phyloP scores from a whole-genome alignment of 179 eudicot genomes.

The Drosera spatulata region DNA sequence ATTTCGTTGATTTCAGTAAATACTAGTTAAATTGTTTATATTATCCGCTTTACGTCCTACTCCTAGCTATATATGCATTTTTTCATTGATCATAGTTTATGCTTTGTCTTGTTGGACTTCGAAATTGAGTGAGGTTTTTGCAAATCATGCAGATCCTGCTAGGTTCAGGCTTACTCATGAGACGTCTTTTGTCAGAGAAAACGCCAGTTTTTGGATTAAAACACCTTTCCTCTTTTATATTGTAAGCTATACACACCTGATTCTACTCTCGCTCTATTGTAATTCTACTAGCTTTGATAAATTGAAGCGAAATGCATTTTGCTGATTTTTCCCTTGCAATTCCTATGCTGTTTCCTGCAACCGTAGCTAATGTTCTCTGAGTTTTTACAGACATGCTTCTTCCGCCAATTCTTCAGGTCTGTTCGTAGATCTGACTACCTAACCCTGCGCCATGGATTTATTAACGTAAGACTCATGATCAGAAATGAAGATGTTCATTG shows the following conservation, averaged over 20 bases:
- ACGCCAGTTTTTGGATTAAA: constrained; percentile 44
- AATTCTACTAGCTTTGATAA: not conserved
- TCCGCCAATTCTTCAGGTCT: constrained; percentile 69
- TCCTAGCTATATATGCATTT: no score
- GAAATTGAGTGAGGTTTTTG: not conserved
- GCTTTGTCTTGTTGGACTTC: not conserved
- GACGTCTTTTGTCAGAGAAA: constrained; percentile 62
- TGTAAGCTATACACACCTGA: constrained; percentile 24
- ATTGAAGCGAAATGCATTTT: not conserved
- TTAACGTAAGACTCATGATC: constrained; percentile 43
- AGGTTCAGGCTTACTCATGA: constrained; percentile 67
- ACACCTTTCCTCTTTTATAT: constrained; percentile 34
- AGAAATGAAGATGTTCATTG: not conserved
- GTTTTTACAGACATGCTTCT: constrained; percentile 65
- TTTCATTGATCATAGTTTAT: not conserved
- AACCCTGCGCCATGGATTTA: constrained; percentile 84
- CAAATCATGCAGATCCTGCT: constrained; percentile 33
- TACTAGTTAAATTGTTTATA: no score
- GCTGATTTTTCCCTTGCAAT: not conserved
- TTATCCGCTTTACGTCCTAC: no score
- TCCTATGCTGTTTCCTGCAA: not conserved
- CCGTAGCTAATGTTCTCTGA: constrained; percentile 1
- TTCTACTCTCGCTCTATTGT: no score
- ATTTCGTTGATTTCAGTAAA: no score
- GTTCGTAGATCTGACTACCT: constrained; percentile 75